Percentiles rank a stretch among this genome's conserved stretches.
These are phyloP conservation scores for Loxodes magnus DNA, from an alignment of 73 alveolate species.

Conservation along the genomic window DNA sequence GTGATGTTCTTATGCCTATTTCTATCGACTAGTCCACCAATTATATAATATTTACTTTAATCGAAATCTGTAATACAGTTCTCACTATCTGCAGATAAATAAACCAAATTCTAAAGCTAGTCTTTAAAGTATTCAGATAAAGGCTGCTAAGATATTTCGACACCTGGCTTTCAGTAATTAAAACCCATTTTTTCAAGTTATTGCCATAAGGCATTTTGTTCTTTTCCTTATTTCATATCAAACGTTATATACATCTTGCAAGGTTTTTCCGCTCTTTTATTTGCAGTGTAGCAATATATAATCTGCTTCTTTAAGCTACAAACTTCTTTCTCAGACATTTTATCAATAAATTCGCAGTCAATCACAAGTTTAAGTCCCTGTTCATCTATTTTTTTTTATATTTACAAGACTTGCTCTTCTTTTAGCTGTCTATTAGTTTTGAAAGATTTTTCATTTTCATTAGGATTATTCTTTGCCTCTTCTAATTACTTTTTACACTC, in stretches of 20 bases:
- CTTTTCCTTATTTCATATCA: constrained; percentile 47
- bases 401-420: not conserved
- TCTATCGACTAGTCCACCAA: constrained; percentile 96
- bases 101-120: constrained; percentile 50
- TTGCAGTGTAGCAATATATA: constrained; percentile 51
- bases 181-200: constrained; percentile 33
- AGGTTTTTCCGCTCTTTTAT: constrained; percentile 62
- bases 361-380: constrained; percentile 57
- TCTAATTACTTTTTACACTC: constrained; percentile 2
- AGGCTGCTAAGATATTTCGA: constrained; percentile 58
- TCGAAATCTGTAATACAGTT: constrained; percentile 55
- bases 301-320: constrained; percentile 60
- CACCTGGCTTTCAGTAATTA: too few species aligned
- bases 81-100: constrained; percentile 92
- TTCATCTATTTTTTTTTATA: constrained; percentile 21
- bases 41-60: constrained; percentile 57
- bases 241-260: too few species aligned
- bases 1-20: constrained; percentile 83
- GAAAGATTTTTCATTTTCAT: not conserved
- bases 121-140: constrained; percentile 89
- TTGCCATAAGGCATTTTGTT: constrained; percentile 24
- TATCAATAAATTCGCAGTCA: constrained; percentile 80
- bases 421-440: not conserved
- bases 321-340: constrained; percentile 60
- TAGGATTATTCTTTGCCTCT: not conserved